phyloP scores from a whole-genome alignment of 1,139 yeast species.

The Yamadazyma conglobata region DNA sequence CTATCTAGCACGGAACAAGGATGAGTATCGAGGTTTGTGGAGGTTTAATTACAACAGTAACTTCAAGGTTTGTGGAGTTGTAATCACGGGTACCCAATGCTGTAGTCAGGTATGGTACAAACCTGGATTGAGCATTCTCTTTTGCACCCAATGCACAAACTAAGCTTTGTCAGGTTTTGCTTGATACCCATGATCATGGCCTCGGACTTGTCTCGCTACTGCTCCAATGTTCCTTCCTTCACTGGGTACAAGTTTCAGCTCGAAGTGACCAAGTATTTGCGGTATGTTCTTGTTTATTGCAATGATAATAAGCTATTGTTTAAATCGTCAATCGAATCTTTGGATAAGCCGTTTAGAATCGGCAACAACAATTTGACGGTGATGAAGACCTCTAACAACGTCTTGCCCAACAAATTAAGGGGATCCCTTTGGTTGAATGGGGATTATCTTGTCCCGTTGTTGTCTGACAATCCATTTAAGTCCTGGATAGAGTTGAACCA shows the following conservation, averaged over 20 bases:
- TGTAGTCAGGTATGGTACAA: no score
- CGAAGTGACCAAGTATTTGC: conserved; percentile 17
- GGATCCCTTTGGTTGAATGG: conserved; percentile 11
- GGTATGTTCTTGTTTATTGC: conserved; percentile 23
- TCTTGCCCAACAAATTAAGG: conserved; percentile 14
- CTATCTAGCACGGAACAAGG: no score
- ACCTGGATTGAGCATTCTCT: no score
- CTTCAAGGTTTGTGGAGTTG: no score
- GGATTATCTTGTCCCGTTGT: conserved; percentile 21
- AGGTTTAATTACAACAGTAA: no score
- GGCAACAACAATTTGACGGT: conserved; percentile 10
- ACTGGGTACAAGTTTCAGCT: conserved; percentile 34
- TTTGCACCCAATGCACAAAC: not conserved
- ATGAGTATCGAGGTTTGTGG: no score
- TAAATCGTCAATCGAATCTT: conserved; percentile 21
- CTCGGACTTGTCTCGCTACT: conserved; percentile 13
- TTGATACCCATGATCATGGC: not conserved
- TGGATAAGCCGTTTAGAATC: conserved; percentile 8
- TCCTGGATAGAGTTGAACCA: conserved; percentile 30
- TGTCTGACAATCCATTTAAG: conserved; percentile 22
- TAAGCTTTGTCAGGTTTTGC: not conserved
- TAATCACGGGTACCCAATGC: no score
- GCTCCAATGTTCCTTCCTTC: conserved; percentile 20
- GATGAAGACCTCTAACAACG: conserved; percentile 8
- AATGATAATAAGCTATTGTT: conserved; percentile 27